Conservation (phyloP, 805 yeast species). For the Ogataea philodendri region DNA sequence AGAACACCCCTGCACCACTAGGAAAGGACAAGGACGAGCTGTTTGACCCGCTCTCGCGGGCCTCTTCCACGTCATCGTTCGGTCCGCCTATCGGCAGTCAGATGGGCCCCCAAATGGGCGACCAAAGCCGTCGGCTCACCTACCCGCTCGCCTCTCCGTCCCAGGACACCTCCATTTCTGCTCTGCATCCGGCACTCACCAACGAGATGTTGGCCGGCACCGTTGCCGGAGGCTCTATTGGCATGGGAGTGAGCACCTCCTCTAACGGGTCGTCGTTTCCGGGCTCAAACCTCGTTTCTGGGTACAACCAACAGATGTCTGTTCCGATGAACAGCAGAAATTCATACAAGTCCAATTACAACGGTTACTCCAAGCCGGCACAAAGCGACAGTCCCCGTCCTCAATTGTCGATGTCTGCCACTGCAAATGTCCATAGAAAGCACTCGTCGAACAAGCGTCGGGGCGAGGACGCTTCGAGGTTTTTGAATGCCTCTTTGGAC, state of each 20-base stretch:
- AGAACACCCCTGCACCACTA: slow-evolving; percentile 12
- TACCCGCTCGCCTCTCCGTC: slow-evolving; percentile 25
- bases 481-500: slow-evolving; percentile 61
- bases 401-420: slow-evolving; percentile 26
- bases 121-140: slow-evolving; percentile 43
- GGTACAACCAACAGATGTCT: slow-evolving; percentile 1
- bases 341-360: slow-evolving; percentile 13
- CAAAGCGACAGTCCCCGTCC: slow-evolving; percentile 11
- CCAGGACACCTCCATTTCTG: slow-evolving; percentile 21
- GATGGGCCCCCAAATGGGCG: slow-evolving; percentile 23
- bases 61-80: slow-evolving; percentile 14
- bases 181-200: slow-evolving; percentile 28
- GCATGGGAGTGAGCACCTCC: slow-evolving; percentile 27
- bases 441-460: slow-evolving; percentile 35
- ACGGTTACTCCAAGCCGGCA: slow-evolving; percentile 10
- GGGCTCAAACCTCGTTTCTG: slow-evolving; percentile 4
- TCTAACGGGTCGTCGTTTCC: background rate
- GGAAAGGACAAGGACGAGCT: slow-evolving; percentile 12
- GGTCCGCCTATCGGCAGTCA: slow-evolving; percentile 28
- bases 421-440: slow-evolving; percentile 36
- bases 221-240: slow-evolving; percentile 30
- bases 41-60: slow-evolving; percentile 12
- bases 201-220: slow-evolving; percentile 28
- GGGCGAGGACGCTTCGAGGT: slow-evolving; percentile 71
- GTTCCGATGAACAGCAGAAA: slow-evolving; percentile 4